phyloP scores from a whole-genome alignment of 768 basidiomycete genomes.

The Russula sp. region DNA sequence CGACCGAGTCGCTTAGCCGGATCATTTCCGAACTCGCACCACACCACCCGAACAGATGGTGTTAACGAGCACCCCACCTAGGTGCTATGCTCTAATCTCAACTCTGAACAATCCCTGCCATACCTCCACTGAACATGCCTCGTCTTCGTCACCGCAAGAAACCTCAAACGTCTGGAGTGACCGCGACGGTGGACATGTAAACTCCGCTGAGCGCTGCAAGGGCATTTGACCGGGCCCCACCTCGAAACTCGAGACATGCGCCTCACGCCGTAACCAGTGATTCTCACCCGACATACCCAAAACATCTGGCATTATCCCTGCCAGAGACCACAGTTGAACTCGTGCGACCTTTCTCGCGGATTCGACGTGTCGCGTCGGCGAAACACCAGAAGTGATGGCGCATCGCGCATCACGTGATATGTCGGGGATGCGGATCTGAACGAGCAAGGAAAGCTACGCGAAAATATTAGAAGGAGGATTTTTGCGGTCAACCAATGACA shows the following conservation, averaged over 20 bases:
- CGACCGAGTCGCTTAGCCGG: too few relatives aligned
- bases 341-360: constrained; percentile 2
- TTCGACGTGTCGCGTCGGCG: constrained; percentile 13
- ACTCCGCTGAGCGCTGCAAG: constrained; percentile 10
- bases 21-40: neutral
- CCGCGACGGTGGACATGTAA: constrained; percentile 17
- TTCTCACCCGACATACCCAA: neutral
- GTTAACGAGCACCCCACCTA: neutral
- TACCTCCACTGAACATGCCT: constrained; percentile 20
- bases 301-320: neutral
- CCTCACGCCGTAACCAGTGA: constrained; percentile 2
- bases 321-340: constrained; percentile 17
- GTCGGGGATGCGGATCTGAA: constrained; percentile 21
- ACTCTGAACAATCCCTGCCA: constrained; percentile 22
- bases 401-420: constrained; percentile 17
- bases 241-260: constrained; percentile 15
- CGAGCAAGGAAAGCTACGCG: constrained; percentile 12
- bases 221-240: constrained; percentile 9
- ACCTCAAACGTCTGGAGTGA: constrained; percentile 22
- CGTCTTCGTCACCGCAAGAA: constrained; percentile 17
- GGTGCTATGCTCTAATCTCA: neutral
- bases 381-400: constrained; percentile 16
- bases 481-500: neutral
- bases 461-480: neutral
- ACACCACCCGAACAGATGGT: neutral